These are phyloP conservation scores for Salix purpurea DNA, from an alignment of 345 rosid genomes.

Conservation along the genomic window DNA sequence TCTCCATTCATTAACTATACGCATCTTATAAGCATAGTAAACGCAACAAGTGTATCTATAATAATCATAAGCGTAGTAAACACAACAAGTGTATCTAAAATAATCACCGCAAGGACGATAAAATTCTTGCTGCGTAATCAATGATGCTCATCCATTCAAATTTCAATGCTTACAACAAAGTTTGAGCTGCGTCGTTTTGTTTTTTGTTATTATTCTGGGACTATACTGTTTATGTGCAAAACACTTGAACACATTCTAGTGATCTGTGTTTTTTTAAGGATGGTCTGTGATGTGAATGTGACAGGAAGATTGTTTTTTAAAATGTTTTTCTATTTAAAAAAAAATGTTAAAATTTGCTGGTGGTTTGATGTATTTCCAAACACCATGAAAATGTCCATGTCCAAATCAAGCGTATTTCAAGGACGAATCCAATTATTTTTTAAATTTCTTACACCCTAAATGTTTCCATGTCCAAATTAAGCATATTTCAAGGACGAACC, in stretches of 20 bases:
- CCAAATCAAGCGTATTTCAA: no score
- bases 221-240: background rate
- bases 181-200: background rate
- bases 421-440: no score
- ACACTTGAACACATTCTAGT: background rate
- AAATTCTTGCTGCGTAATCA: background rate
- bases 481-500: background rate
- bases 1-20: constrained; percentile 20
- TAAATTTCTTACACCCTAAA: no score
- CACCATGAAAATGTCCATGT: no score
- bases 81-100: no score
- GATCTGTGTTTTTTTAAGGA: no score
- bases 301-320: no score
- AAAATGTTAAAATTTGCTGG: no score
- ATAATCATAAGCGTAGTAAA: background rate
- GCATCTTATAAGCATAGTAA: background rate
- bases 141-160: background rate
- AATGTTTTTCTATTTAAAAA: no score
- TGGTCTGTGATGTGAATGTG: no score
- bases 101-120: background rate
- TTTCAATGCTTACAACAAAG: background rate
- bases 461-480: background rate
- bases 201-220: background rate
- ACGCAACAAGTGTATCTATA: no score
- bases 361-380: no score